Percentiles rank a stretch among this genome's conserved stretches.
phyloP scores from a whole-genome alignment of 2,329 filamentous ascomycete species.

The Colletotrichum lindemuthianum region DNA sequence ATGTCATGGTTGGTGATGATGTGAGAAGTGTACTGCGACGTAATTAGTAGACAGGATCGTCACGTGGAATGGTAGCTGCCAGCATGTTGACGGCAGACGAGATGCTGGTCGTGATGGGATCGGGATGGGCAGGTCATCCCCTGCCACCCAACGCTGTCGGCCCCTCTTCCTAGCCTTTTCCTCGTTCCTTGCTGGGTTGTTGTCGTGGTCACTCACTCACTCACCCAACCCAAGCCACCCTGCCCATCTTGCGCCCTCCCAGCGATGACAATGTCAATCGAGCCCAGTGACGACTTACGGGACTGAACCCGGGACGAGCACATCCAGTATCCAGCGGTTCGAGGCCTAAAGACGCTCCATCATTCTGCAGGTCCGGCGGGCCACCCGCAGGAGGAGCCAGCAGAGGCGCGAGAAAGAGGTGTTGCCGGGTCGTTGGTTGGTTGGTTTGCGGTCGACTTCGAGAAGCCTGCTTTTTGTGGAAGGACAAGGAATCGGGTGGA shows the following conservation, averaged over 20 bases:
- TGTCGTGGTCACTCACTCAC: background rate
- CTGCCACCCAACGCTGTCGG: slow-evolving; percentile 27
- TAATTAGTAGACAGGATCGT: too few relatives aligned
- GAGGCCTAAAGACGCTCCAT: slow-evolving; percentile 7
- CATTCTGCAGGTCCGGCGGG: slow-evolving; percentile 33
- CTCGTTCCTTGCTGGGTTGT: slow-evolving; percentile 8
- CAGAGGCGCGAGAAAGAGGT: background rate
- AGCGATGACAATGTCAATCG: too few relatives aligned
- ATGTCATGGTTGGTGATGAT: too few relatives aligned
- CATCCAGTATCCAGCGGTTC: background rate
- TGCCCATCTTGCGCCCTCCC: too few relatives aligned
- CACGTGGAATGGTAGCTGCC: too few relatives aligned
- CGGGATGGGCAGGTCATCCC: background rate
- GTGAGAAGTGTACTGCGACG: too few relatives aligned
- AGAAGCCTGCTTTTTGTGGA: slow-evolving; percentile 30
- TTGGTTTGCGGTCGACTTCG: slow-evolving; percentile 9
- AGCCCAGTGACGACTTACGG: background rate
- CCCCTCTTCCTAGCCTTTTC: slow-evolving; percentile 34
- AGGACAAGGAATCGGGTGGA: background rate
- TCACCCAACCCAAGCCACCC: slow-evolving; percentile 7
- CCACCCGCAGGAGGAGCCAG: slow-evolving; percentile 29
- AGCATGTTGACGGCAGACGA: too few relatives aligned
- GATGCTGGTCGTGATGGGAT: too few relatives aligned
- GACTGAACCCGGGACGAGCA: background rate
- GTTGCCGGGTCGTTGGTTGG: too few relatives aligned